A percentile compares a stretch with the other conserved stretches of the same genome.
These are phyloP conservation scores for Cydonia oblonga DNA, from an alignment of 331 rosid genomes.

Conservation along the genomic window DNA sequence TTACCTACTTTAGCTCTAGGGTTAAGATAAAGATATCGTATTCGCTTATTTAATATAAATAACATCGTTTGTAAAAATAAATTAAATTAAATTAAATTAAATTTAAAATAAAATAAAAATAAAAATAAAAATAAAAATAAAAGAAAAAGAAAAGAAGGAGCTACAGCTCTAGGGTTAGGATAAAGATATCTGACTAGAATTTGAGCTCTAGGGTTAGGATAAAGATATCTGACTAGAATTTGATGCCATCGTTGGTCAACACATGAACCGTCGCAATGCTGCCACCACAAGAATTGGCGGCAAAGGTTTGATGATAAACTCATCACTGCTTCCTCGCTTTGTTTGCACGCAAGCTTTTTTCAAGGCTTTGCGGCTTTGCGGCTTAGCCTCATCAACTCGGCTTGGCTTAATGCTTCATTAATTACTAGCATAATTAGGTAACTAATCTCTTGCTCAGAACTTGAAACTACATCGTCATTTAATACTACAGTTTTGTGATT, in stretches of 20 bases:
- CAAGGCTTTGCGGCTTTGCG: not conserved
- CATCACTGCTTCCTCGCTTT: conserved; percentile 22
- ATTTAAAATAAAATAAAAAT: no score
- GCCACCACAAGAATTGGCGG: conserved; percentile 2
- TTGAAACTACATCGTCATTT: not conserved
- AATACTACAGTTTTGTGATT: no score
- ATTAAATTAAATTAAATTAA: no score
- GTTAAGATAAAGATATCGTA: no score
- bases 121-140: no score
- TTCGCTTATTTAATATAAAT: no score
- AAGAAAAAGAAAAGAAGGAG: no score
- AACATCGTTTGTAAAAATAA: no score
- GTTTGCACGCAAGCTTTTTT: conserved; percentile 33
- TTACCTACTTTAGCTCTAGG: not conserved
- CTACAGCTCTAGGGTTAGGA: no score
- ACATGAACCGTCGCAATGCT: conserved; percentile 16
- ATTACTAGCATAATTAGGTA: not conserved
- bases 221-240: conserved; percentile 19
- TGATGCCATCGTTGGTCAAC: not conserved
- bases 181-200: no score
- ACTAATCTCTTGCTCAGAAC: not conserved
- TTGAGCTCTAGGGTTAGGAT: not conserved
- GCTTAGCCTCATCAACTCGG: no score
- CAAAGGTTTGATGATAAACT: conserved; percentile 7
- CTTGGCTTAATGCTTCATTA: not conserved